Conservation (phyloP, 768 basidiomycete species). For the Boletellus ananiceps region DNA sequence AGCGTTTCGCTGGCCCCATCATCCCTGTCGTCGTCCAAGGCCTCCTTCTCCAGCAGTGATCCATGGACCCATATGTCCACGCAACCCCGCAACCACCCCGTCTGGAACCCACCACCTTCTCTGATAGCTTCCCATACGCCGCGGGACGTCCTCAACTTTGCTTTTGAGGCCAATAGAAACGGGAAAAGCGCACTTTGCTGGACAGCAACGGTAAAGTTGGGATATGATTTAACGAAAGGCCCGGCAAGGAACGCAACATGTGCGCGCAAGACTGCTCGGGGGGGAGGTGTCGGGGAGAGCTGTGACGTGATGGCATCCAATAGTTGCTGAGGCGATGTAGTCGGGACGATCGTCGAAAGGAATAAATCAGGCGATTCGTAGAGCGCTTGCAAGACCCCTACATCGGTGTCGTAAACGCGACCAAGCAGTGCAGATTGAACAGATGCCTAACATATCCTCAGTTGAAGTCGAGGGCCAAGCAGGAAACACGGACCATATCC, state of each 20-base stretch:
- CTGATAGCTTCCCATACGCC: slow-evolving; percentile 69
- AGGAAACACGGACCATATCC: slow-evolving; percentile 31
- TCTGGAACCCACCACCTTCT: slow-evolving; percentile 29
- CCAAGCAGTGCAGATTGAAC: slow-evolving; percentile 61
- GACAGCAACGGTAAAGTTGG: slow-evolving; percentile 29
- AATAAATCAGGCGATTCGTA: slow-evolving; percentile 51
- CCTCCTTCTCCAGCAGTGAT: slow-evolving; percentile 27
- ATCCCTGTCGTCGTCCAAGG: slow-evolving; percentile 28
- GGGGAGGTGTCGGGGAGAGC: slow-evolving; percentile 37
- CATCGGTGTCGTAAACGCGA: slow-evolving; percentile 62
- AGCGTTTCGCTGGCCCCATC: slow-evolving; percentile 40
- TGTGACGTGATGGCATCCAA: slow-evolving; percentile 24
- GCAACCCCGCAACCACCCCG: slow-evolving; percentile 52
- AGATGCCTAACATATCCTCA: slow-evolving; percentile 40
- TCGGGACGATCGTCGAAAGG: slow-evolving; percentile 31
- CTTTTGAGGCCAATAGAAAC: slow-evolving; percentile 67
- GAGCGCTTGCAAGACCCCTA: slow-evolving; percentile 58
- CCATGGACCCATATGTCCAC: slow-evolving; percentile 35
- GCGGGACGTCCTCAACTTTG: slow-evolving; percentile 59
- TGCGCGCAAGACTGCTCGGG: slow-evolving; percentile 47
- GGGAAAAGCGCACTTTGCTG: slow-evolving; percentile 64
- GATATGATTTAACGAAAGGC: slow-evolving; percentile 36
- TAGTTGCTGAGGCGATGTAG: slow-evolving; percentile 20
- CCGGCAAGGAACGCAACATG: slow-evolving; percentile 56
- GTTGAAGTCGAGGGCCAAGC: not conserved